A percentile compares a stretch with the other conserved stretches of the same genome.
Conservation (phyloP, 345 rosid genomes). For the Hibiscus syriacus region DNA sequence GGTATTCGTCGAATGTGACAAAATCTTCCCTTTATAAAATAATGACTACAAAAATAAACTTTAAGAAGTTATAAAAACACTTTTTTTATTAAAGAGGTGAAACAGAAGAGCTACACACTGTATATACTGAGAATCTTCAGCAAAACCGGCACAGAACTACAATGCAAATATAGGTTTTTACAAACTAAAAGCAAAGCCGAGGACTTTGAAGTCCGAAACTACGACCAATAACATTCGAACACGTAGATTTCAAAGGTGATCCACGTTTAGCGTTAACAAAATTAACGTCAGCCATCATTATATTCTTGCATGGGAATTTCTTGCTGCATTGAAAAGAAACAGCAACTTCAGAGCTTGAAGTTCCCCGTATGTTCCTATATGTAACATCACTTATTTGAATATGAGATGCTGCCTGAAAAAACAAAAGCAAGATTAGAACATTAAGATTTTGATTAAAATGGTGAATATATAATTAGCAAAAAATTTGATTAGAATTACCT, state of each 20-base stretch:
- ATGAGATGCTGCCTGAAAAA: slow-evolving; percentile 16
- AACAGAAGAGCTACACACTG: too few relatives aligned
- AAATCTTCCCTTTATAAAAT: too few relatives aligned
- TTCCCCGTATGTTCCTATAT: slow-evolving; percentile 26
- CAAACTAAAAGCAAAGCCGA: background rate
- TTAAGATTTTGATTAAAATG: too few relatives aligned
- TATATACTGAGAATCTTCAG: too few relatives aligned
- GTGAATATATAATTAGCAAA: too few relatives aligned
- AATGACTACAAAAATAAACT: too few relatives aligned
- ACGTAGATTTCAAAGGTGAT: background rate
- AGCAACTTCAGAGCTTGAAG: slow-evolving; percentile 17
- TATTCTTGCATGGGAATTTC: background rate
- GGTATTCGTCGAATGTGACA: too few relatives aligned
- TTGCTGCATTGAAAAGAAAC: slow-evolving; percentile 20
- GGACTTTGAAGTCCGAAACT: background rate
- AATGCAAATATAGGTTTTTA: too few relatives aligned
- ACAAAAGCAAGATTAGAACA: background rate
- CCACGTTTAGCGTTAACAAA: too few relatives aligned
- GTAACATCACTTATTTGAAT: slow-evolving; percentile 23
- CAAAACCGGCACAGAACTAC: too few relatives aligned
- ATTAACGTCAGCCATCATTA: background rate
- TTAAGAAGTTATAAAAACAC: too few relatives aligned
- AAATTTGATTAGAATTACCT: background rate
- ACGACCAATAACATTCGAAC: background rate
- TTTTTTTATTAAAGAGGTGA: too few relatives aligned